Conservation (phyloP, 331 rosid species). For the Arachis monticola region DNA sequence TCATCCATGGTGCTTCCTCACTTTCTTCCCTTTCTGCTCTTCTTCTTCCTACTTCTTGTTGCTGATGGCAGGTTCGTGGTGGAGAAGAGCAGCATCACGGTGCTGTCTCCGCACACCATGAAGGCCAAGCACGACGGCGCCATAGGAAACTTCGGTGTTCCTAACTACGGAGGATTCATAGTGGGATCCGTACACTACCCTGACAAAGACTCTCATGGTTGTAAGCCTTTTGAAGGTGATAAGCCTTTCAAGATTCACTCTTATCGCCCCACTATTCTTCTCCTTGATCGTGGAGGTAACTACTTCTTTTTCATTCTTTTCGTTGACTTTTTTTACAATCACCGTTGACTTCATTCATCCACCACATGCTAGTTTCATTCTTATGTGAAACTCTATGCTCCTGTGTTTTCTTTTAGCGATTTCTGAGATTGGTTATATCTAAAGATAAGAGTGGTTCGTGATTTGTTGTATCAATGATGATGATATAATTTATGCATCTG, state of each 20-base stretch:
- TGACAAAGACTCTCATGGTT: conserved; percentile 51
- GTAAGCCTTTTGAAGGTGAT: conserved; percentile 71
- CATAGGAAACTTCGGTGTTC: conserved; percentile 83
- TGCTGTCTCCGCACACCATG: conserved; percentile 58
- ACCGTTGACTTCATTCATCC: not conserved
- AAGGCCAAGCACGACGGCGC: conserved; percentile 66
- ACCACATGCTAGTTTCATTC: not conserved
- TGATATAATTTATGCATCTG: not conserved
- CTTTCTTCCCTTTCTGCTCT: no score
- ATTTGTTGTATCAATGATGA: not conserved
- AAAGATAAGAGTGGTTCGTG: not conserved
- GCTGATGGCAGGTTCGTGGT: conserved; percentile 69
- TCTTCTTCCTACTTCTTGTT: not conserved
- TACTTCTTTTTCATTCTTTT: not conserved
- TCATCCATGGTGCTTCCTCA: no score
- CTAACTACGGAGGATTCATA: conserved; percentile 82
- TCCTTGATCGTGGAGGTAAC: conserved; percentile 93
- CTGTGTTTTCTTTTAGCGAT: not conserved
- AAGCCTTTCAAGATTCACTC: conserved; percentile 60
- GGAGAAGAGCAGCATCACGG: conserved; percentile 72
- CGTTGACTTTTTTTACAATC: conserved; percentile 37
- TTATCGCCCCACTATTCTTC: conserved; percentile 60
- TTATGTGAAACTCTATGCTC: not conserved
- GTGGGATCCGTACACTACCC: conserved; percentile 82
- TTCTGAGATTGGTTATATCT: conserved; percentile 4